Base-by-base conservation (phyloP, 345 rosid genomes). In the Populus davidiana region DNA sequence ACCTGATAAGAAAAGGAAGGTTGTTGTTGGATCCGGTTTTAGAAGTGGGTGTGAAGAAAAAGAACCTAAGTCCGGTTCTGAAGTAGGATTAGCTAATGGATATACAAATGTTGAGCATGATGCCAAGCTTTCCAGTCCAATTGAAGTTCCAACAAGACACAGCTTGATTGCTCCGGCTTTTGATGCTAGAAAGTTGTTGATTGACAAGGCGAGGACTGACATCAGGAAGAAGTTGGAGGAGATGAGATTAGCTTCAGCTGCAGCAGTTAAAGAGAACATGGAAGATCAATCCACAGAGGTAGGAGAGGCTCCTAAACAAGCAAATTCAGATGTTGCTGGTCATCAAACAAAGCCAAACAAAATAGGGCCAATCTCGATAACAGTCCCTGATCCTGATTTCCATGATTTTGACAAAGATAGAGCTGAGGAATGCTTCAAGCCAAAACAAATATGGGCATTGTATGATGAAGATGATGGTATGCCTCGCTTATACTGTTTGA, bases 401-500 rank as follows among this genome's bases (percentile, higher is more conserved):
- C 99, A 93, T 84, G 97, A 96, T 78, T 96, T 96, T 64, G 98
- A 93, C 82, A 90, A 88, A 66, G 93, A 91, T 81, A 86, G 99
- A 82, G 87, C 92, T 6, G 99, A 96, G 87, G 97, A 96, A 75
- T 86, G 92, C 89, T 96, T 96, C 85, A 81, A 88, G 83, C 94
- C 97, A 23, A 93, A 91, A 86, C 97, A 96, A 70, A 90, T 96
- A 86, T 96, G 98, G 98, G 99, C 99, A 41, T 79, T 96, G 38
- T 96, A 93, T 70, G 99, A 96, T 61, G 99, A 96, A 82, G 97
- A 96, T 70, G 98, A 96, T 41, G 98, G 98, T 50, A 96, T 96
- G 99, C 98, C 99, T 71, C 96, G 99, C 54, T 82, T 96, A 70
- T 96, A 96, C 71, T 92, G 99, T 76, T 84, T 96, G 74, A 85